These are phyloP conservation scores for Cryphonectria nitschkei DNA, from an alignment of 2,329 filamentous ascomycete genomes.

Conservation along the genomic window DNA sequence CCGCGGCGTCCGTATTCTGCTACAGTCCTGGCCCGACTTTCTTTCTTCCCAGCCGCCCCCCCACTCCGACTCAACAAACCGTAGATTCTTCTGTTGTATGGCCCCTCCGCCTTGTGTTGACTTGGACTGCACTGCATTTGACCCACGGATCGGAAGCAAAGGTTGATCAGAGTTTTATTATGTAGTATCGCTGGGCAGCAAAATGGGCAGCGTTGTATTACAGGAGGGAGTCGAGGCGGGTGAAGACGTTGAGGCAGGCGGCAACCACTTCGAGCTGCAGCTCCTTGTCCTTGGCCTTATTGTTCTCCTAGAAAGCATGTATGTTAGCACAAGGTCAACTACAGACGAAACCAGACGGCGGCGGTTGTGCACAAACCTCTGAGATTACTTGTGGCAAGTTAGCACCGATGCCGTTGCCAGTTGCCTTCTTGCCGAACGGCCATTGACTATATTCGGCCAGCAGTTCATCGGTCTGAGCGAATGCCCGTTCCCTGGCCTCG, in stretches of 20 bases:
- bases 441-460: constrained; percentile 96
- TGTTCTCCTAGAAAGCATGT: constrained; percentile 65
- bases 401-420: constrained; percentile 80
- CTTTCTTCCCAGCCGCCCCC: background rate
- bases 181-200: constrained; percentile 13
- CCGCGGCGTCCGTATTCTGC: background rate
- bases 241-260: constrained; percentile 96
- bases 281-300: constrained; percentile 87
- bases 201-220: constrained; percentile 49
- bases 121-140: background rate
- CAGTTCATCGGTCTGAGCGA: constrained; percentile 95
- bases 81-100: background rate
- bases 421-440: constrained; percentile 88
- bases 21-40: background rate
- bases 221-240: constrained; percentile 91
- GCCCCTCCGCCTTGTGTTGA: background rate
- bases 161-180: constrained; percentile 16
- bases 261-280: constrained; percentile 96
- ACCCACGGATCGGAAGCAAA: background rate
- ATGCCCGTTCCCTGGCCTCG: constrained; percentile 90
- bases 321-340: background rate
- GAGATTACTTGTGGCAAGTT: constrained; percentile 86
- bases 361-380: constrained; percentile 56
- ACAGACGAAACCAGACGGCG: background rate
- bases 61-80: background rate